These are phyloP conservation scores for Sphagnum tenellum DNA, from an alignment of 225 moss, liverwort and hornwort genomes.

Conservation along the genomic window DNA sequence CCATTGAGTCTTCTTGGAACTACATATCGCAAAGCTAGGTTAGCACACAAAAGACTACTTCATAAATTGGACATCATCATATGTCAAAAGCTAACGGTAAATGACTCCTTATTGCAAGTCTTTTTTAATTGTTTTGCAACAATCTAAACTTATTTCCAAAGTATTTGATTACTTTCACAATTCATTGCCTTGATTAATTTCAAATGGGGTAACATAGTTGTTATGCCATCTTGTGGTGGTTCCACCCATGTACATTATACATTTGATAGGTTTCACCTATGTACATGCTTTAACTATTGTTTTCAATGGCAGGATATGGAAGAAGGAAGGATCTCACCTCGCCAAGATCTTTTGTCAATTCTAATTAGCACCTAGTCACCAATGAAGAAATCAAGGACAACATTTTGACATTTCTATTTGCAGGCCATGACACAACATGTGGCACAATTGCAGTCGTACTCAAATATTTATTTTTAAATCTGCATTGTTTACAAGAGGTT, in stretches of 20 bases:
- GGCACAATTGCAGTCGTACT: too few species aligned
- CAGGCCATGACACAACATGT: too few species aligned
- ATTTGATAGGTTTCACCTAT: background rate
- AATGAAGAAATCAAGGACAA: background rate
- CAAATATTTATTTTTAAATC: too few species aligned
- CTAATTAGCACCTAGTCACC: background rate
- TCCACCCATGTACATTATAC: background rate
- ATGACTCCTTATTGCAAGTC: too few species aligned
- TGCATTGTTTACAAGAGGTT: too few species aligned
- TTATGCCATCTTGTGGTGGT: background rate
- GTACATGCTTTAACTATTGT: background rate
- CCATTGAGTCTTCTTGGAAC: background rate
- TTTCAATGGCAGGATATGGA: background rate
- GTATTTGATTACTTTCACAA: background rate
- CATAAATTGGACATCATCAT: background rate
- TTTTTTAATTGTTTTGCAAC: too few species aligned
- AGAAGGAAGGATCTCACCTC: background rate
- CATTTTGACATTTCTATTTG: too few species aligned
- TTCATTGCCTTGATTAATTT: background rate
- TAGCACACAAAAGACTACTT: background rate
- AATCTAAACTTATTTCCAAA: too few species aligned
- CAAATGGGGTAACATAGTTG: background rate
- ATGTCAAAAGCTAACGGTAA: too few species aligned
- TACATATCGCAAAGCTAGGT: background rate
- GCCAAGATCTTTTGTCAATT: background rate